Conservation (phyloP, 768 basidiomycete genomes). For the Pisolithus albus region DNA sequence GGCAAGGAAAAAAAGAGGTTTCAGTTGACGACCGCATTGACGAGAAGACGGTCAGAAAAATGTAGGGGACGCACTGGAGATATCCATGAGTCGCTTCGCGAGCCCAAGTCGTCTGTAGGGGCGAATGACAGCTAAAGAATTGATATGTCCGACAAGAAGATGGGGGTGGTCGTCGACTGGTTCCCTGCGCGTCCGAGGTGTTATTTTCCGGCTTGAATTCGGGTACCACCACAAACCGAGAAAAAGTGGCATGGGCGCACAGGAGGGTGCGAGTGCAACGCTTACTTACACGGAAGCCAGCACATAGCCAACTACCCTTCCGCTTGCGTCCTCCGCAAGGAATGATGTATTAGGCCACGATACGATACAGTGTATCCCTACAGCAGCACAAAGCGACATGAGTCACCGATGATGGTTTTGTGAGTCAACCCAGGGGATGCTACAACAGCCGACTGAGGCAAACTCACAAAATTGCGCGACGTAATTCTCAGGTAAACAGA, state of each 20-base stretch:
- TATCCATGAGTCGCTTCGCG: slow-evolving; percentile 21
- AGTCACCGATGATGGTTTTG: too few species aligned
- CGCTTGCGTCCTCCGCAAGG: slow-evolving; percentile 43
- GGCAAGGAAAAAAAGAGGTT: too few species aligned
- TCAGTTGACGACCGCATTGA: not conserved
- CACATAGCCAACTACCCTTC: slow-evolving; percentile 50
- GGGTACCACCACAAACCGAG: too few species aligned
- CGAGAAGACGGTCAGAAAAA: not conserved
- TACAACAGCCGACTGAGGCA: slow-evolving; percentile 3
- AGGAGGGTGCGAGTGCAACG: not conserved
- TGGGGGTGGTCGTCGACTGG: slow-evolving; percentile 11
- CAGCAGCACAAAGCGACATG: not conserved
- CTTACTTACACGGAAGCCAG: slow-evolving; percentile 45
- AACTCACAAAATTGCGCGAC: slow-evolving; percentile 26
- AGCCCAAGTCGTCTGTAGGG: slow-evolving; percentile 25
- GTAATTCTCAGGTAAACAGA: slow-evolving; percentile 49
- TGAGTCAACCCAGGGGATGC: not conserved
- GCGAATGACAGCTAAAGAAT: slow-evolving; percentile 23
- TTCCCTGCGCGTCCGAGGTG: slow-evolving; percentile 11
- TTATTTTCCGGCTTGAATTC: too few species aligned
- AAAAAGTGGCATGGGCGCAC: too few species aligned
- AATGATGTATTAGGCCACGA: slow-evolving; percentile 50
- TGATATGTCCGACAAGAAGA: slow-evolving; percentile 19
- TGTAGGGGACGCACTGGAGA: slow-evolving; percentile 15
- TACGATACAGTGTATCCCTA: slow-evolving; percentile 42